Conservation (phyloP, 1,284 basidiomycete species). For the Ganoderma lucidum region DNA sequence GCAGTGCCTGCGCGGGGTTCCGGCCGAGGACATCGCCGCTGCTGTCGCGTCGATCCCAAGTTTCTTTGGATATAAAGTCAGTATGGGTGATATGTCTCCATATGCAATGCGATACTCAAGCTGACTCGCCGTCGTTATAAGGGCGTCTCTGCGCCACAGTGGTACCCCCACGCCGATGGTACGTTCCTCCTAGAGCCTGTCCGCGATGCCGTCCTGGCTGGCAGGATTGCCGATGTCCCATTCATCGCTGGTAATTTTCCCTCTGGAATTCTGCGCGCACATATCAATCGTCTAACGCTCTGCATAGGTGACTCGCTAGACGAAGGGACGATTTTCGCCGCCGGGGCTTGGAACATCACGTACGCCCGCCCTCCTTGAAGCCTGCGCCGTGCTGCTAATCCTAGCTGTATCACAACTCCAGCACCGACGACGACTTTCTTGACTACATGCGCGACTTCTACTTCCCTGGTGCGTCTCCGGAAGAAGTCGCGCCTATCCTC, state of each 20-base stretch:
- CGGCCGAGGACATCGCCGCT: constrained; percentile 43
- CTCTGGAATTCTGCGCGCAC: neutral
- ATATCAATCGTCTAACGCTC: neutral
- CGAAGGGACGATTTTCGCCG: constrained; percentile 41
- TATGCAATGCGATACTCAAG: neutral
- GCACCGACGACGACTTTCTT: constrained; percentile 22
- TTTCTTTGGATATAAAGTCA: constrained; percentile 7
- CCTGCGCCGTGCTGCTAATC: neutral
- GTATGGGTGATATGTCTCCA: neutral
- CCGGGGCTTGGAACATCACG: constrained; percentile 29
- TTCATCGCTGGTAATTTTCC: neutral
- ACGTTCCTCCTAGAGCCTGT: constrained; percentile 41
- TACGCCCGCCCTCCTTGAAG: neutral
- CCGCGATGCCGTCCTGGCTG: constrained; percentile 33
- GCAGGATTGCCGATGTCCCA: constrained; percentile 28
- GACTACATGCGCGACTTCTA: constrained; percentile 19
- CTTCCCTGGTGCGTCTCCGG: constrained; percentile 20
- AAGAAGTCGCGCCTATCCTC: constrained; percentile 29
- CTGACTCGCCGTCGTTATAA: neutral
- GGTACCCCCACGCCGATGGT: constrained; percentile 47
- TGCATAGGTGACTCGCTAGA: constrained; percentile 36
- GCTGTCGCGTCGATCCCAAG: constrained; percentile 1
- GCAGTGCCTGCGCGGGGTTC: constrained; percentile 36
- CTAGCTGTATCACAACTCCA: too few relatives aligned
- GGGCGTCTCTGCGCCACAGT: constrained; percentile 34